Percentiles rank a stretch among this genome's conserved stretches.
Evolutionary conservation across 805 yeast species (phyloP).

Genomic region (Monosporozyma siamensis): DNA sequence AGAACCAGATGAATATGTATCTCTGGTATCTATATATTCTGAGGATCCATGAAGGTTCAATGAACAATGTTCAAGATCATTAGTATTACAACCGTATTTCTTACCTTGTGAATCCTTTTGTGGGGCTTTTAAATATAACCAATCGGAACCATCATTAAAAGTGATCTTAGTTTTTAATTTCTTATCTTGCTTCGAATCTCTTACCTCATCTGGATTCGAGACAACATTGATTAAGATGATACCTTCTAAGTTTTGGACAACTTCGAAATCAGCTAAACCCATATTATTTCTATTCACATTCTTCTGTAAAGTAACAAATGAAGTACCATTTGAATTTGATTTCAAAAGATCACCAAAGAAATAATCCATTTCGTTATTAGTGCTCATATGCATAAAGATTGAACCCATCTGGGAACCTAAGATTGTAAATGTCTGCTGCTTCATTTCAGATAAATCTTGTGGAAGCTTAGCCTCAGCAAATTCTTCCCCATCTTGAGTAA

Average conservation of each 20-base stretch:
- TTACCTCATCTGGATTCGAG: conserved; percentile 39
- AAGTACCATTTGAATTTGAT: conserved; percentile 86
- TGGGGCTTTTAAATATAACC: conserved; percentile 71
- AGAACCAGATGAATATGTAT: conserved; percentile 77
- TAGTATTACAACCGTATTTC: conserved; percentile 43
- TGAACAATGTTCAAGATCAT: conserved; percentile 53
- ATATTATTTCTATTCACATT: conserved; percentile 61
- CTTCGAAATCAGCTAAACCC: conserved; percentile 87
- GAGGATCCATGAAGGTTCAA: conserved; percentile 86
- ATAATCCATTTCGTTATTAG: conserved; percentile 37
- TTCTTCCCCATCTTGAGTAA: conserved; percentile 65
- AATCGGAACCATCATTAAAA: conserved; percentile 85
- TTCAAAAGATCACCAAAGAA: conserved; percentile 78
- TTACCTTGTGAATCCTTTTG: conserved; percentile 50
- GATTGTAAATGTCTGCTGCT: conserved; percentile 68
- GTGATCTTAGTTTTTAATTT: conserved; percentile 63
- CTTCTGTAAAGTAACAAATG: conserved; percentile 58
- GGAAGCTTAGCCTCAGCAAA: conserved; percentile 83
- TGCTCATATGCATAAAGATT: conserved; percentile 76
- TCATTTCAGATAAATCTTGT: conserved; percentile 43
- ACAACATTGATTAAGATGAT: conserved; percentile 68
- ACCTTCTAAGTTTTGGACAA: conserved; percentile 77
- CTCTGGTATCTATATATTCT: conserved; percentile 74
- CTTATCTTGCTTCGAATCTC: conserved; percentile 38
- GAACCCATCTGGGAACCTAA: conserved; percentile 64